Evolutionary conservation across 2,329 filamentous ascomycete species (phyloP), one percentile per base, ranked within the genome.

Genomic region (Aspergillus uvarum): DNA sequence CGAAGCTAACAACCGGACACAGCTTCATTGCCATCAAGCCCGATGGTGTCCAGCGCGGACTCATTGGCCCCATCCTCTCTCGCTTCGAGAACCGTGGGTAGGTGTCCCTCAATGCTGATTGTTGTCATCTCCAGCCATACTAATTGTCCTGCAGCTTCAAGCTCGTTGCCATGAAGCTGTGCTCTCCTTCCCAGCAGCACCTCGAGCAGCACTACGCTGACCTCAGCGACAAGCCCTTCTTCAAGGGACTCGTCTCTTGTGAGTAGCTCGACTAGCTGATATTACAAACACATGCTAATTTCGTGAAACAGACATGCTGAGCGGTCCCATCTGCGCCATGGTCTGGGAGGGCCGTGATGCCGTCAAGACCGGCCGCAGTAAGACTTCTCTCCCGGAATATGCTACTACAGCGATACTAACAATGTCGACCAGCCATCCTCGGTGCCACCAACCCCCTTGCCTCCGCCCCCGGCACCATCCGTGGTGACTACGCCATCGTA

Each of bases 11-110:
- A 54, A 62, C 63, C 61, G 70, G 63, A 60, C 63, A 71, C 76
- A 98, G 94, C 85, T 98, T 98, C 91, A 98, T 98, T 87, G 95
- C 95, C 79, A 92, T 99, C 88, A 99, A 99, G 92, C 95, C 94
- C 74, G 95, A 98, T 84, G 95, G 95, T 81, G 95, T 98, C 83
- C 95, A 97, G 93, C 94, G 95, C 84, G 95, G 95, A 84, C 91
- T 99, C 77, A 83, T 99, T 81, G 95, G 94, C 79, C 90, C 92
- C 83, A 99, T 99, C 88, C 90, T 99, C 87, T 87, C 86, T 79
- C 92, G 95, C 83, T 99, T 99, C 83, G 95, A 99, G 91, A 88
- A 88, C 84, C 91, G 94, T 77, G 95, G 91, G 89, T 92, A 81
- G 73, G 87, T 81, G 49, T 42, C 53, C 21, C 35, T 38, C n/a